Evolutionary conservation across 2,329 filamentous ascomycete species (phyloP), one percentile per base, ranked within the genome.

Genomic region (Hypomyces perniciosus): DNA sequence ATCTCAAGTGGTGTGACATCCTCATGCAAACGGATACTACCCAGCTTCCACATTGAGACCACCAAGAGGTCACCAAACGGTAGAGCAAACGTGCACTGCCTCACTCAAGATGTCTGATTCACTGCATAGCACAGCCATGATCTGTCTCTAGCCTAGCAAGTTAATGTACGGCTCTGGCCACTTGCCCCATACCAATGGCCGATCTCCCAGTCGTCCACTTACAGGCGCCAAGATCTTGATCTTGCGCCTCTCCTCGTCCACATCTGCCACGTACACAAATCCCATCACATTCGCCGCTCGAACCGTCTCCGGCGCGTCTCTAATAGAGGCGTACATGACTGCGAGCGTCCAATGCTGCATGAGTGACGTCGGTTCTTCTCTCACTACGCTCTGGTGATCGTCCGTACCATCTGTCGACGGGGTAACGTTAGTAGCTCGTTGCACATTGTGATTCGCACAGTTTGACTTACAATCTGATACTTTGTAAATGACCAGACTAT

Each of bases 181-280:
- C 51, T 75, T 82, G 7, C 89, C 90, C 83, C 88, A 86, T 13
- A 97, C 76, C 61, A 97, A 74, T 5, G 92, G 90, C 62, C 85
- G 78, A 57, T 86, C 81, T 1, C 89, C 90, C 53, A 96, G 76
- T 52, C 87, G 79, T 2, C 90, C 90, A 47, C 87, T 88, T 54
- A 96, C 83, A 1, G 93, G 93, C 13, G 88, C 85, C 52, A 99
- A 72, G 20, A 97, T 75, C 62, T 88, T 86, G 31, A 96, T 76
- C 65, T 88, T 87, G 58, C 83, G 83, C 67, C 87, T 87, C 59
- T 86, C 85, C 63, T 89, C 87, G 62, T 99, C 91, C 4, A 97
- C 89, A 55, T 96, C 89, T 1, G 89, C 86, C 12, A 97, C 87
- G 62, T 96, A 96, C 30, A 96, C 79, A 63, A 95, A 99, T 0